Percentiles rank a stretch among this genome's conserved stretches.
Evolutionary conservation across 306 rosid genomes (phyloP).

Genomic region (Boehmeria nivea): DNA sequence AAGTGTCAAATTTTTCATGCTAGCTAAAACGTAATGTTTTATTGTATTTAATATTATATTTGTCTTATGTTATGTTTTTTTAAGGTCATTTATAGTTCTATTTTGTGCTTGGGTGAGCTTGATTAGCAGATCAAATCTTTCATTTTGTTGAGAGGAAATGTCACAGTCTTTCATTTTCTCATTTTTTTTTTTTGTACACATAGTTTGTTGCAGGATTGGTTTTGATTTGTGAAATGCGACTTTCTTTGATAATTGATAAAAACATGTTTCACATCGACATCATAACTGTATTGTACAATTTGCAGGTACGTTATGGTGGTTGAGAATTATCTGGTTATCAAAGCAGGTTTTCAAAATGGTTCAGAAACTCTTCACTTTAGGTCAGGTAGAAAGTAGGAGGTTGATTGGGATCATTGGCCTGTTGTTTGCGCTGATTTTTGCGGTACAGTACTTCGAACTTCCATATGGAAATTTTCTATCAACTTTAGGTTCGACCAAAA

Average conservation of each 20-base stretch:
- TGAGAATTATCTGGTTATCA: conserved; percentile 20
- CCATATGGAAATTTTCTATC: conserved; percentile 33
- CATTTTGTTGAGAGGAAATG: too few species aligned
- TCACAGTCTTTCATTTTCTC: neutral
- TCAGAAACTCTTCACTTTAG: conserved; percentile 33
- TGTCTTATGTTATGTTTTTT: too few species aligned
- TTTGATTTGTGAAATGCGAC: neutral
- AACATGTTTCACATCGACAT: neutral
- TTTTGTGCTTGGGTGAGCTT: too few species aligned
- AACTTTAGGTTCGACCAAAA: conserved; percentile 36
- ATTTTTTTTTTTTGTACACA: neutral
- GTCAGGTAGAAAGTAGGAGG: conserved; percentile 44
- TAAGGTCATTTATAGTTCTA: too few species aligned
- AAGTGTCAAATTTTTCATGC: neutral
- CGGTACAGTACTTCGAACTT: conserved; percentile 46
- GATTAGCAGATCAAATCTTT: too few species aligned
- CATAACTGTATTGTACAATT: neutral
- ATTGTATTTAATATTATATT: too few species aligned
- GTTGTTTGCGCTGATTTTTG: conserved; percentile 45
- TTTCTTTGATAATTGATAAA: neutral
- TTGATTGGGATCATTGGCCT: conserved; percentile 46
- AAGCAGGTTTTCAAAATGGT: conserved; percentile 42
- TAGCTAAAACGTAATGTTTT: neutral
- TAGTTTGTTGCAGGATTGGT: neutral
- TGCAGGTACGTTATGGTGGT: conserved; percentile 41